Percentiles rank a stretch among this genome's conserved stretches.
Evolutionary conservation across 192 early-diverging fungal genomes (phyloP).

Genomic region (Backusella westeae): DNA sequence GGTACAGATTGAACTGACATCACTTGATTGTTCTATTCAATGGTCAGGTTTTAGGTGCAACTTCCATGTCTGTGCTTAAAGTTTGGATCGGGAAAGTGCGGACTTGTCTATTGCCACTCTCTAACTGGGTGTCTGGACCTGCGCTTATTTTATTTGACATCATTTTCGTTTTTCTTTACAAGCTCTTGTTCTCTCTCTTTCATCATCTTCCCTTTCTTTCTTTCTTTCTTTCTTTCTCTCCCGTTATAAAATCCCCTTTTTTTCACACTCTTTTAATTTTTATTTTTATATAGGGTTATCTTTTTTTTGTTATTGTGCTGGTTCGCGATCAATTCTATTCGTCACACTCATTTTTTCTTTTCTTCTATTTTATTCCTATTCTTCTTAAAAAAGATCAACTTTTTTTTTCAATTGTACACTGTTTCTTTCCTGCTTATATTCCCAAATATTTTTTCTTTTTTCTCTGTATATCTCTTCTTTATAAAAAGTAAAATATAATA

Average conservation of each 20-base stretch:
- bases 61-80: not conserved
- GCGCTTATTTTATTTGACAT: not conserved
- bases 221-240: not conserved
- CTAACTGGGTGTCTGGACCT: not conserved
- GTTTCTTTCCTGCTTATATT: conserved; percentile 3
- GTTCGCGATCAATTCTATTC: not conserved
- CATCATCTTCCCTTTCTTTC: not conserved
- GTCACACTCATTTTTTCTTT: conserved; percentile 8
- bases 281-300: not conserved
- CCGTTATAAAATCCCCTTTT: not conserved
- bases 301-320: not conserved
- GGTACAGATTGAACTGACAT: not conserved
- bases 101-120: not conserved
- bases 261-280: not conserved
- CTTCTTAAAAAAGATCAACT: not conserved
- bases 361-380: conserved; percentile 1
- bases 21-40: not conserved
- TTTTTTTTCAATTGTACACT: not conserved
- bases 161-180: not conserved
- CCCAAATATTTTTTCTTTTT: not conserved
- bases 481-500: not conserved
- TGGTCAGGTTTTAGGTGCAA: conserved; percentile 11
- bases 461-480: conserved; percentile 3
- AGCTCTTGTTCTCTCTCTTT: not conserved
- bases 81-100: conserved; percentile 7